These are phyloP conservation scores for Oryza glaberrima DNA, from an alignment of 176 grass and related monocot genomes.

Conservation along the genomic window DNA sequence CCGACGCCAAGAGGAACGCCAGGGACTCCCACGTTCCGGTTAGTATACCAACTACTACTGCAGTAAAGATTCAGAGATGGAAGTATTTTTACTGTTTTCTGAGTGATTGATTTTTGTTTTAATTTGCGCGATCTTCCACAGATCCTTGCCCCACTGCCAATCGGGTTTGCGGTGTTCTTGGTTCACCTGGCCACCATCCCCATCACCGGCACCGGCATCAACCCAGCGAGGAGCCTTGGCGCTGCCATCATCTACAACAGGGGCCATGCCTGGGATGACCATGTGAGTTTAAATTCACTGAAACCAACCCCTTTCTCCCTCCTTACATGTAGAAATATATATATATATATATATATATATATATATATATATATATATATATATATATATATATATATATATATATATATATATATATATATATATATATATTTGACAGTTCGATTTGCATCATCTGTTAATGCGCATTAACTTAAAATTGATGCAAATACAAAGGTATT, in stretches of 20 bases:
- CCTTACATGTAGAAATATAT: too few relatives aligned
- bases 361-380: too few relatives aligned
- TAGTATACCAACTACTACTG: constrained; percentile 11
- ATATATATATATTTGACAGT: background rate
- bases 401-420: too few relatives aligned
- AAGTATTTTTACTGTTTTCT: background rate
- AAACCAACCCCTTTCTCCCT: background rate
- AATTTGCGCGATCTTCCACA: constrained; percentile 23
- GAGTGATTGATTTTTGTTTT: background rate
- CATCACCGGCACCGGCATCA: constrained; percentile 98
- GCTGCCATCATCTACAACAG: constrained; percentile 87
- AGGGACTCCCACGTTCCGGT: constrained; percentile 97
- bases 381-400: too few relatives aligned
- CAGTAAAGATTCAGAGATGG: background rate
- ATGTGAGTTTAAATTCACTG: constrained; percentile 49
- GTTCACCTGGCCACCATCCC: constrained; percentile 97
- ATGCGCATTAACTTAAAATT: background rate
- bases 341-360: too few relatives aligned
- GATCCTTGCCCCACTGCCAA: constrained; percentile 90
- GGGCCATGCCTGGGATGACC: constrained; percentile 68
- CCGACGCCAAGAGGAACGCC: constrained; percentile 95
- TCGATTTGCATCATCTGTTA: background rate
- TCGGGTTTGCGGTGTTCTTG: constrained; percentile 91
- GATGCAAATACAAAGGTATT: background rate
- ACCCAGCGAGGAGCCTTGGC: constrained; percentile 89